Percentiles rank a stretch among this genome's conserved stretches.
Evolutionary conservation across 2,329 filamentous ascomycete species (phyloP).

Genomic region (Stagonosporopsis tanaceti): DNA sequence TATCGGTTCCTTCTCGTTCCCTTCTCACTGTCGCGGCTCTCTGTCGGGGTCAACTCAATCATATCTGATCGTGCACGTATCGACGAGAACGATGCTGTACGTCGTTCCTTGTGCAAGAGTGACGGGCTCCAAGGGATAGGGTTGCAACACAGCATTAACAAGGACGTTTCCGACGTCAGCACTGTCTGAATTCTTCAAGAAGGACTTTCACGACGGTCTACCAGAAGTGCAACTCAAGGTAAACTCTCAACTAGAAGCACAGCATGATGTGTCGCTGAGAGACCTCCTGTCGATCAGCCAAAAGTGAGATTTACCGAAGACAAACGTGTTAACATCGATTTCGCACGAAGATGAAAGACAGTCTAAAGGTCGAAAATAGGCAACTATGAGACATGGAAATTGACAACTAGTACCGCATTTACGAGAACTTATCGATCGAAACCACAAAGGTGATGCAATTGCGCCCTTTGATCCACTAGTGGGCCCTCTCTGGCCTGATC

Average conservation of each 20-base stretch:
- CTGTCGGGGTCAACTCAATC: background rate
- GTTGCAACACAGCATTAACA: background rate
- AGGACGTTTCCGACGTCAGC: background rate
- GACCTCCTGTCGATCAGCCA: too few relatives aligned
- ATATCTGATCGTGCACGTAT: background rate
- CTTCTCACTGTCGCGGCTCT: background rate
- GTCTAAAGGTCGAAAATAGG: too few relatives aligned
- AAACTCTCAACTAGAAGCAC: too few relatives aligned
- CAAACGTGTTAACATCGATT: too few relatives aligned
- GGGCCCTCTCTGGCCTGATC: background rate
- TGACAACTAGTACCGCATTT: too few relatives aligned
- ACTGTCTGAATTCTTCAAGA: too few relatives aligned
- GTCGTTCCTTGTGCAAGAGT: background rate
- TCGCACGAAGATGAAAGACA: too few relatives aligned
- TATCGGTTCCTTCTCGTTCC: slow-evolving; percentile 11
- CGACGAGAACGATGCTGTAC: background rate
- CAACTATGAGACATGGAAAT: too few relatives aligned
- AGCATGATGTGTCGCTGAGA: too few relatives aligned
- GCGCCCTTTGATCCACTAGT: background rate
- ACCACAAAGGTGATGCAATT: background rate
- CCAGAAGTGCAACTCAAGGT: background rate
- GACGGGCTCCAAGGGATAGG: background rate
- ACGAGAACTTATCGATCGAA: background rate
- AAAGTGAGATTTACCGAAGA: too few relatives aligned
- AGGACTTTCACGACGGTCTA: background rate